Conservation (phyloP, 163 green algal species). For the Smithsoniella earleae region DNA sequence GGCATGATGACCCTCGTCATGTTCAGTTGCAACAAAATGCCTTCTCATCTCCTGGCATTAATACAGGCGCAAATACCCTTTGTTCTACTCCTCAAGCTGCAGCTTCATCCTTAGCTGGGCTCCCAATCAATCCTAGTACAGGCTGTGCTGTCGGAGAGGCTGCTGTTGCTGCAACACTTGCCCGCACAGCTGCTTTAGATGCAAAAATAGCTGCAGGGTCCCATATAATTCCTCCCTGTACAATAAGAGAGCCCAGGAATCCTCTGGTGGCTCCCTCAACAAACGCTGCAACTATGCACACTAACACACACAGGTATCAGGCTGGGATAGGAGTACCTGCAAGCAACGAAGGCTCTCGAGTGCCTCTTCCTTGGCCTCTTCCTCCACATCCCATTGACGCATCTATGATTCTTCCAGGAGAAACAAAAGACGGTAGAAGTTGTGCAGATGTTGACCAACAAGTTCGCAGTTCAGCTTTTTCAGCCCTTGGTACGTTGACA, state of each 20-base stretch:
- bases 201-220: neutral
- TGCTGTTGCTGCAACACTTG: neutral
- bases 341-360: neutral
- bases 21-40: too few relatives aligned
- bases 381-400: neutral
- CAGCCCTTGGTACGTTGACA: too few relatives aligned
- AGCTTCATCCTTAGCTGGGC: neutral
- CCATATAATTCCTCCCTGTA: too few relatives aligned
- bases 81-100: neutral
- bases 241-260: too few relatives aligned
- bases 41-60: neutral
- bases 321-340: too few relatives aligned
- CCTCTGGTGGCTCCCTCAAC: neutral
- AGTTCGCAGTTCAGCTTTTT: too few relatives aligned
- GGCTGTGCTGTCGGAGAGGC: neutral
- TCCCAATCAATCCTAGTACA: neutral
- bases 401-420: too few relatives aligned
- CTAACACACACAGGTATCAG: too few relatives aligned
- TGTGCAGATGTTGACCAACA: too few relatives aligned
- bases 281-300: neutral
- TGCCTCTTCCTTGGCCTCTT: neutral
- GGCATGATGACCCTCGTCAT: slow-evolving; percentile 16
- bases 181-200: neutral
- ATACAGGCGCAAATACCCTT: too few relatives aligned
- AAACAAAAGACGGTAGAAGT: too few relatives aligned